These are phyloP conservation scores for Ganoderma boninense DNA, from an alignment of 1,284 basidiomycete genomes.

Conservation along the genomic window DNA sequence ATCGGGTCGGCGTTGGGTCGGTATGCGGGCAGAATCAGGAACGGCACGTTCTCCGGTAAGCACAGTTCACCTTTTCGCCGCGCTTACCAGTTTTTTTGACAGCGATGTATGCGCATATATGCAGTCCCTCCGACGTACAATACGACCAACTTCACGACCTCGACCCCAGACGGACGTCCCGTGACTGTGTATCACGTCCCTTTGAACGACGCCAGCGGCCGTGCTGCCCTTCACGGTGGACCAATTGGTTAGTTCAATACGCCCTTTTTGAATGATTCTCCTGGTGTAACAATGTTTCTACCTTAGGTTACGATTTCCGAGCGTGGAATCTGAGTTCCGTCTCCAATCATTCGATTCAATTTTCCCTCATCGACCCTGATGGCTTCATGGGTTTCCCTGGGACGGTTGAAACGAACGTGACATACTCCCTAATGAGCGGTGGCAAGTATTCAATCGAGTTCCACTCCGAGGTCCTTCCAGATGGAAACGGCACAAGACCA, in stretches of 20 bases:
- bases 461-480: constrained; percentile 2
- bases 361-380: constrained; percentile 7
- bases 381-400: constrained; percentile 3
- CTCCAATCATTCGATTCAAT: background rate
- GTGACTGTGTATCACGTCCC: constrained; percentile 1
- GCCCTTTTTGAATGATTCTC: no score
- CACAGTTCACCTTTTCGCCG: background rate
- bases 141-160: background rate
- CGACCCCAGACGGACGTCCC: background rate
- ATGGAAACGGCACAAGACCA: background rate
- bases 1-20: constrained; percentile 1
- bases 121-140: constrained; percentile 6
- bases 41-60: constrained; percentile 7
- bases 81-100: background rate
- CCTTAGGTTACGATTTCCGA: background rate
- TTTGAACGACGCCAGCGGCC: constrained; percentile 2
- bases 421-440: background rate
- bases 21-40: constrained; percentile 4
- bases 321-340: constrained; percentile 3
- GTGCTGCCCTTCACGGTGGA: constrained; percentile 4
- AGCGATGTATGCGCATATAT: background rate
- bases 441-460: constrained; percentile 8
- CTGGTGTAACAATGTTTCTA: background rate
- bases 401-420: background rate
- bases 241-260: background rate